These are phyloP conservation scores for Phytopythium mirpurense DNA, from an alignment of 352 stramenopile species.

Conservation along the genomic window DNA sequence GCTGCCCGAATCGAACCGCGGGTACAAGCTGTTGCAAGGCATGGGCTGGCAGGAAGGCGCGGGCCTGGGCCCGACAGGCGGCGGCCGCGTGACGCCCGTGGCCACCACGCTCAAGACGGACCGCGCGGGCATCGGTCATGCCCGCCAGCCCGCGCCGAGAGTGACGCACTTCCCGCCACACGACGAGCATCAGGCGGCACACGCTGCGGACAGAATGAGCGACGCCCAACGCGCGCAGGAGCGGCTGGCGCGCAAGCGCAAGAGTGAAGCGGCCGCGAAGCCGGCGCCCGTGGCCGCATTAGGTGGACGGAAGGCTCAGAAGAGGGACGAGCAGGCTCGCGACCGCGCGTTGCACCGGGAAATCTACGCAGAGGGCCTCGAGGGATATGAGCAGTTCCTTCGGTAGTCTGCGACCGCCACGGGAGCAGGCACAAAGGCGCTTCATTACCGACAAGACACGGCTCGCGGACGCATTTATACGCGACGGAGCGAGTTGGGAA, in stretches of 20 bases:
- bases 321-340: conserved; percentile 27
- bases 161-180: conserved; percentile 39
- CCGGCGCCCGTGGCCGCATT: conserved; percentile 8
- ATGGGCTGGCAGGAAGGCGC: conserved; percentile 52
- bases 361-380: conserved; percentile 37
- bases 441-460: neutral
- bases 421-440: neutral
- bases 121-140: conserved; percentile 29
- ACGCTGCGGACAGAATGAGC: conserved; percentile 23
- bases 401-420: conserved; percentile 22
- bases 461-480: no score
- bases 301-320: conserved; percentile 31
- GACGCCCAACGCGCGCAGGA: conserved; percentile 36
- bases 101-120: conserved; percentile 52
- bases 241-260: conserved; percentile 39
- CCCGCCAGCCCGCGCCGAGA: conserved; percentile 15
- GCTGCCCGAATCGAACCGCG: conserved; percentile 63
- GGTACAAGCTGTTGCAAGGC: conserved; percentile 48
- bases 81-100: conserved; percentile 41
- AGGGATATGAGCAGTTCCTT: conserved; percentile 58
- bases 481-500: neutral
- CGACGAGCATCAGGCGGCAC: conserved; percentile 27
- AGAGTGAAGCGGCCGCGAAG: conserved; percentile 22
- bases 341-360: conserved; percentile 40
- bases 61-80: conserved; percentile 26